phyloP scores from a whole-genome alignment of 257 asterid species.

The Jasminum sambac region DNA sequence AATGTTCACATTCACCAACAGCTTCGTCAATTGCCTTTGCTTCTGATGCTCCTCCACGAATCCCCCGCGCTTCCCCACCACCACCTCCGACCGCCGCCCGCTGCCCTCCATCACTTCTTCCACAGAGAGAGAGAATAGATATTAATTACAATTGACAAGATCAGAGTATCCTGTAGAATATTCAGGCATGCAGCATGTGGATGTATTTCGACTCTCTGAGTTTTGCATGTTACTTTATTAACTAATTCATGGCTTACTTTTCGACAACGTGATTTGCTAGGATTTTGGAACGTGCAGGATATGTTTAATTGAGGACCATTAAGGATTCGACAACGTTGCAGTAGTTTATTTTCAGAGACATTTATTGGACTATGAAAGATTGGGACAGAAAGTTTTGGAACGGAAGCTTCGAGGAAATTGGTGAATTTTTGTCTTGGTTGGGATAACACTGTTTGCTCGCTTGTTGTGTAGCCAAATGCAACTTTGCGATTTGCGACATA shows the following conservation, averaged over 20 bases:
- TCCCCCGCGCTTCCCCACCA: slow-evolving; percentile 11
- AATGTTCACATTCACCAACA: slow-evolving; percentile 52
- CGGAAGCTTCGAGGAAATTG: slow-evolving; percentile 43
- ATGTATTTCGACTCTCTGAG: too few relatives aligned
- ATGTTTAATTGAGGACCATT: neutral
- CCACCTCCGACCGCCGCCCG: neutral
- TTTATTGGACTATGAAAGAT: slow-evolving; percentile 18
- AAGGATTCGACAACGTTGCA: neutral
- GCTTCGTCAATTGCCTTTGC: slow-evolving; percentile 37
- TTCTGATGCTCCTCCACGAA: slow-evolving; percentile 24
- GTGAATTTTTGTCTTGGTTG: slow-evolving; percentile 29
- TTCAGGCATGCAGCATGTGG: too few relatives aligned
- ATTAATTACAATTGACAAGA: too few relatives aligned
- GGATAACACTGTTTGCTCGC: neutral
- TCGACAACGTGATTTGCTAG: neutral
- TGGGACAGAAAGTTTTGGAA: slow-evolving; percentile 10
- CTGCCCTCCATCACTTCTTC: neutral
- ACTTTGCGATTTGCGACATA: too few relatives aligned
- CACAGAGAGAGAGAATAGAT: neutral
- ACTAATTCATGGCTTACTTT: too few relatives aligned
- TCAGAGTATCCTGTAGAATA: too few relatives aligned
- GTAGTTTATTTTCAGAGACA: neutral
- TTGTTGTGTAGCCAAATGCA: neutral
- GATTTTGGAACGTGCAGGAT: neutral
- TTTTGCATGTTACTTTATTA: too few relatives aligned